phyloP scores from a whole-genome alignment of 2,329 filamentous ascomycete species.

The Clonostachys sp. region DNA sequence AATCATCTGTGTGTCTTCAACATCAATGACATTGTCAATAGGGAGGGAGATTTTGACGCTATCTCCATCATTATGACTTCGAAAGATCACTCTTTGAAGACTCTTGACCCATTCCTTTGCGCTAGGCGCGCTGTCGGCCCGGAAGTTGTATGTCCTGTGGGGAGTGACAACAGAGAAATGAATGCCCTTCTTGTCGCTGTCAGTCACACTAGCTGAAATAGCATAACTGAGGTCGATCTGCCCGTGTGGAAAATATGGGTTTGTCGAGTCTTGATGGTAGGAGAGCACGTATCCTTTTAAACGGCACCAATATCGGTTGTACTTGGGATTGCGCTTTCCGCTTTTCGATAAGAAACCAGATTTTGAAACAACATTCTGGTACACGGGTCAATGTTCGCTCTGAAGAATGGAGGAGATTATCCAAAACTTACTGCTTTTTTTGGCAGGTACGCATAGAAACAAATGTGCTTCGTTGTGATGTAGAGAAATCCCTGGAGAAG shows the following conservation, averaged over 20 bases:
- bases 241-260: constrained; percentile 86
- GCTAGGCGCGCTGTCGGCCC: constrained; percentile 79
- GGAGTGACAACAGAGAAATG: constrained; percentile 80
- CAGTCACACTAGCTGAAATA: constrained; percentile 75
- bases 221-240: constrained; percentile 91
- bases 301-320: constrained; percentile 88
- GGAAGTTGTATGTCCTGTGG: constrained; percentile 80
- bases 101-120: constrained; percentile 97
- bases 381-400: neutral
- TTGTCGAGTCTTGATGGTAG: constrained; percentile 79
- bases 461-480: constrained; percentile 87
- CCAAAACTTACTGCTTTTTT: constrained; percentile 69
- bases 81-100: constrained; percentile 90
- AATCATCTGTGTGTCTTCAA: constrained; percentile 86
- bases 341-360: constrained; percentile 86
- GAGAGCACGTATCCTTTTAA: constrained; percentile 88
- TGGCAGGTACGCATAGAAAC: constrained; percentile 95
- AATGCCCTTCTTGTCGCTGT: constrained; percentile 72
- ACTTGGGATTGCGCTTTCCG: constrained; percentile 82
- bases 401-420: neutral
- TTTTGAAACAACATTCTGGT: constrained; percentile 68
- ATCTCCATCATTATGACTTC: constrained; percentile 92
- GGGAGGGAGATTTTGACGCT: constrained; percentile 94
- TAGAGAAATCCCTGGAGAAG: constrained; percentile 94
- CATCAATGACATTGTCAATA: constrained; percentile 82